Percentiles rank a stretch among this genome's conserved stretches.
Evolutionary conservation across 108 stramenopile genomes (phyloP).

Genomic region (Fragilaria crotonensis): DNA sequence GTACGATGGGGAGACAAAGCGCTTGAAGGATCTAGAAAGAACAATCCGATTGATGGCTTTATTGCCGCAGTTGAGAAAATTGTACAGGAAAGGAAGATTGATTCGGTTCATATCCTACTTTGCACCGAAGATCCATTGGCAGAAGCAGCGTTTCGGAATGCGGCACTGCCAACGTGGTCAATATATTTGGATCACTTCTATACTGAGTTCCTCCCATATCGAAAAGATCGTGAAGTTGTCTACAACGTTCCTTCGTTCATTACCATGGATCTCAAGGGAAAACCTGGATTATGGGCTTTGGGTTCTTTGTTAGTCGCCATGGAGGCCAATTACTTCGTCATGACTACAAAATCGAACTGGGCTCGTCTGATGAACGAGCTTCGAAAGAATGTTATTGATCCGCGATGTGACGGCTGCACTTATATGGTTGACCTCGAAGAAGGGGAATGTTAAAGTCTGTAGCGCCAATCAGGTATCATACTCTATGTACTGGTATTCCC

Average conservation of each 20-base stretch:
- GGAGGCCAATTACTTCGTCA: conserved; percentile 48
- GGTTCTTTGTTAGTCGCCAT: conserved; percentile 48
- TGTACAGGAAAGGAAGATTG: neutral
- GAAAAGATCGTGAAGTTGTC: conserved; percentile 11
- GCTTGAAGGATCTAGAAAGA: conserved; percentile 43
- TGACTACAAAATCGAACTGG: conserved; percentile 52
- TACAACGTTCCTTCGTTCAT: conserved; percentile 13
- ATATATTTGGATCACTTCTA: conserved; percentile 33
- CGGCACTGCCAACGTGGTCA: conserved; percentile 17
- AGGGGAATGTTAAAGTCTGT: too few species aligned
- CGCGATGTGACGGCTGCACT: too few species aligned
- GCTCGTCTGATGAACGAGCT: too few species aligned
- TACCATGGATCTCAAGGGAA: conserved; percentile 29
- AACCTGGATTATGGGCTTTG: conserved; percentile 31
- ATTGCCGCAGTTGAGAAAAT: conserved; percentile 24
- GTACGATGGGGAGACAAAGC: conserved; percentile 52
- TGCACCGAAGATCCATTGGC: conserved; percentile 52
- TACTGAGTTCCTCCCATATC: conserved; percentile 28
- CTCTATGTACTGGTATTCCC: too few species aligned
- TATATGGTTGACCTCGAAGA: too few species aligned
- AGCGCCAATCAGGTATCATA: too few species aligned
- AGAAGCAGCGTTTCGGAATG: conserved; percentile 23
- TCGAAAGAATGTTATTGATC: too few species aligned
- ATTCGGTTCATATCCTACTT: conserved; percentile 33
- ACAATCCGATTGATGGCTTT: conserved; percentile 36